A percentile compares a stretch with the other conserved stretches of the same genome.
These are phyloP conservation scores for Paraphoma sp. DNA, from an alignment of 2,329 filamentous ascomycete genomes.

Conservation along the genomic window DNA sequence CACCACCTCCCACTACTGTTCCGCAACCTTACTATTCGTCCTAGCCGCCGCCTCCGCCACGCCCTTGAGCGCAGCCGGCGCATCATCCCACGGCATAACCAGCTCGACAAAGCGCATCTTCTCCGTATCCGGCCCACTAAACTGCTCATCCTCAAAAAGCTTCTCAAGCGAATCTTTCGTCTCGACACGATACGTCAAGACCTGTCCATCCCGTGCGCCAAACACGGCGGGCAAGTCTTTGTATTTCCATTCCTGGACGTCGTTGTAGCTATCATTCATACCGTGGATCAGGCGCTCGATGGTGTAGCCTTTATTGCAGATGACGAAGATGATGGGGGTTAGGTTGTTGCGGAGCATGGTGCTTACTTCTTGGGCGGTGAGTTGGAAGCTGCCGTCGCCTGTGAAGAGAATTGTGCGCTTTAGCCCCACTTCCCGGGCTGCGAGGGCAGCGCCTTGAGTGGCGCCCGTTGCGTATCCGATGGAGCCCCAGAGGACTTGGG, in stretches of 20 bases:
- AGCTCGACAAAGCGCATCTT: slow-evolving; percentile 77
- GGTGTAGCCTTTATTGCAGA: slow-evolving; percentile 88
- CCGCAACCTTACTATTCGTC: slow-evolving; percentile 57
- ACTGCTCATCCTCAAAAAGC: slow-evolving; percentile 69
- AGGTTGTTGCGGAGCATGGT: slow-evolving; percentile 81
- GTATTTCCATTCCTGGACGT: slow-evolving; percentile 76
- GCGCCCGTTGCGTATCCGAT: slow-evolving; percentile 71
- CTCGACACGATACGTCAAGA: slow-evolving; percentile 70
- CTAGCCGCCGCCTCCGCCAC: slow-evolving; percentile 75
- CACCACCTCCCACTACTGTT: background rate
- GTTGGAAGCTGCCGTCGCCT: slow-evolving; percentile 86
- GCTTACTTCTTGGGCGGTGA: slow-evolving; percentile 83
- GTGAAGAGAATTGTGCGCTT: slow-evolving; percentile 81
- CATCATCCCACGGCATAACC: slow-evolving; percentile 80
- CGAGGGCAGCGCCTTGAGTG: slow-evolving; percentile 74
- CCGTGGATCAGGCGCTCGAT: slow-evolving; percentile 91
- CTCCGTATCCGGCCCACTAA: slow-evolving; percentile 53
- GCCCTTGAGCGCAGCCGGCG: slow-evolving; percentile 71
- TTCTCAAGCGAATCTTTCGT: slow-evolving; percentile 72
- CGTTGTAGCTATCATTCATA: slow-evolving; percentile 80
- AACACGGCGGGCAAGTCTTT: slow-evolving; percentile 72
- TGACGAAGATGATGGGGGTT: slow-evolving; percentile 81
- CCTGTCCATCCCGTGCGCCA: slow-evolving; percentile 64
- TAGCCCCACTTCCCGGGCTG: slow-evolving; percentile 68
- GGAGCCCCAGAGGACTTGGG: slow-evolving; percentile 75